Evolutionary conservation across 2,329 filamentous ascomycete species (phyloP).

Genomic region (Berkeleyomyces rouxiae): DNA sequence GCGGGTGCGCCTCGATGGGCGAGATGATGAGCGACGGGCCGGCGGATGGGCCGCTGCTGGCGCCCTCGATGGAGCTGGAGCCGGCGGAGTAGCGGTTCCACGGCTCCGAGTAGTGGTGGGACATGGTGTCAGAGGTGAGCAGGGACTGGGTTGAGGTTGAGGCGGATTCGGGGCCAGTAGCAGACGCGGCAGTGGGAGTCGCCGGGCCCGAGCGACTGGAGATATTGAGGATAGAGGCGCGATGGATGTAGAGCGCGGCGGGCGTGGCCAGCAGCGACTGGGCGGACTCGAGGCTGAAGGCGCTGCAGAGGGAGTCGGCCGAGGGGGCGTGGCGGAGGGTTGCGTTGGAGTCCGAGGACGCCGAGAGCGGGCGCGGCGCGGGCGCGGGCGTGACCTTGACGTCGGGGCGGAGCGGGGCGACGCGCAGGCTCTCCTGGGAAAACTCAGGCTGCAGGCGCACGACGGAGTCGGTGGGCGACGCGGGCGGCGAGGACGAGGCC

Average conservation of each 20-base stretch:
- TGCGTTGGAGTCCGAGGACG: constrained; percentile 28
- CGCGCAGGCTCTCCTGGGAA: constrained; percentile 44
- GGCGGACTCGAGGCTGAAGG: constrained; percentile 33
- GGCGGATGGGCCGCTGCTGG: background rate
- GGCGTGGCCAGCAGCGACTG: constrained; percentile 25
- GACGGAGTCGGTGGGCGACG: constrained; percentile 3
- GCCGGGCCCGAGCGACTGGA: background rate
- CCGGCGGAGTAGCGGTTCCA: constrained; percentile 7
- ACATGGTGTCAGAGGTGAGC: constrained; percentile 19
- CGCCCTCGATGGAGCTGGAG: background rate
- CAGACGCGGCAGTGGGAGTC: background rate
- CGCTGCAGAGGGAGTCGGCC: constrained; percentile 37
- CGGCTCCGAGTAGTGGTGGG: constrained; percentile 8
- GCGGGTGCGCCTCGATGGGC: constrained; percentile 31
- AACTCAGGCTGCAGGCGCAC: constrained; percentile 26
- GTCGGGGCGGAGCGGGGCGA: constrained; percentile 35
- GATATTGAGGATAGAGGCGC: constrained; percentile 18
- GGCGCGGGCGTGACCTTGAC: constrained; percentile 21
- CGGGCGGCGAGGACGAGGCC: constrained; percentile 19
- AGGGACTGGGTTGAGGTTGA: constrained; percentile 18
- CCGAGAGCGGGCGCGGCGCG: constrained; percentile 11
- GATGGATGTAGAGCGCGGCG: constrained; percentile 24
- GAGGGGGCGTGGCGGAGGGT: constrained; percentile 34
- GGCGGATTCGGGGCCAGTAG: background rate
- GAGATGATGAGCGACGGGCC: background rate